Base-by-base conservation (phyloP, 495 filamentous ascomycete species). In the Lepraria neglecta region DNA sequence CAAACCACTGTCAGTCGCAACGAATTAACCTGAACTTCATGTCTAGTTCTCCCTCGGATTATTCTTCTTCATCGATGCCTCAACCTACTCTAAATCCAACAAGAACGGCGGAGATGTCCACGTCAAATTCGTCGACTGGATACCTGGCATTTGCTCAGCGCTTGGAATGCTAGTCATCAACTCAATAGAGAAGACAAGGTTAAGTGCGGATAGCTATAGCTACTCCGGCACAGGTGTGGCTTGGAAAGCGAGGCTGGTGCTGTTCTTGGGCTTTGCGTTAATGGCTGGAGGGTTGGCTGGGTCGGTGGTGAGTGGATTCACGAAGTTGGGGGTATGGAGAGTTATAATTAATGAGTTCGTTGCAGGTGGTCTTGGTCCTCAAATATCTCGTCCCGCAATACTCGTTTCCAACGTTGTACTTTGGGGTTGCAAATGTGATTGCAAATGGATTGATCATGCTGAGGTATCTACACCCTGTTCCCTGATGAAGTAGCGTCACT, bases 111-210 rank as follows among this genome's bases (percentile, higher is more conserved):
- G 87, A 21, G 73, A 84, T 71, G 82, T 96, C 56, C 92, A 99
- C 78, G 85, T 99, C 69, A 92, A 82, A 71, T 97, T 97, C 74
- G 82, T 97, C 69, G 95, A 99, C 81, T 99, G 95, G 95, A 89
- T 99, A 65, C 95, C 95, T 24, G 86, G 91, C 59, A 95, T 99
- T 78, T 99, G 95, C 79, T 88, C 84, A 50, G 81, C 85, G 54
- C 82, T 97, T 24, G 95, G 95, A 51, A 97, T 97, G 95, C 87
- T 97, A 9, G 91, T 97, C 62, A 97, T 99, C 83, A 99, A 97
- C 79, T 89, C 84, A 60, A 96, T 99, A 66, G 95, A 99, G 72
- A 97, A 97, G 79, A 82, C 85, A 14, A 80, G 91, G 21, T 77
- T 99, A 67, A 87, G 84, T 61, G 87, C 87, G 47, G 94, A 97